Evolutionary conservation across 2,329 filamentous ascomycete genomes (phyloP).

Genomic region (Pseudonectria buxi): DNA sequence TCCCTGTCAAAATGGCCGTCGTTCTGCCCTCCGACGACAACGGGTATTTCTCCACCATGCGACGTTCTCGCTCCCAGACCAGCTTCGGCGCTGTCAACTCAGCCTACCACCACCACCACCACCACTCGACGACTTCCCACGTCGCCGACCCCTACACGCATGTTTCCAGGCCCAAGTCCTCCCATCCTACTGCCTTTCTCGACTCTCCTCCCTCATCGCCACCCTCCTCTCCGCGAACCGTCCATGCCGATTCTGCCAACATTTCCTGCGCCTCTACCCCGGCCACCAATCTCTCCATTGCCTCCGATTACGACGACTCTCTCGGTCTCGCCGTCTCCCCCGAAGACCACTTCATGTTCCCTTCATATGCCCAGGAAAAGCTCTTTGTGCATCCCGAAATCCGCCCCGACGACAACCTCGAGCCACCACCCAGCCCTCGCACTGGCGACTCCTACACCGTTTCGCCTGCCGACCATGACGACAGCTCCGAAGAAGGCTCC

Average conservation of each 20-base stretch:
- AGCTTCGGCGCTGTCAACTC: slow-evolving; percentile 43
- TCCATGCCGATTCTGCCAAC: slow-evolving; percentile 46
- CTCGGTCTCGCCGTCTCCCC: slow-evolving; percentile 37
- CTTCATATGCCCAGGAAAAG: slow-evolving; percentile 39
- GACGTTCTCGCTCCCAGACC: slow-evolving; percentile 54
- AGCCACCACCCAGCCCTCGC: slow-evolving; percentile 44
- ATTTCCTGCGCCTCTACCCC: slow-evolving; percentile 57
- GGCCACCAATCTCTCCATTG: slow-evolving; percentile 55
- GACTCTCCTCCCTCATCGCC: slow-evolving; percentile 46
- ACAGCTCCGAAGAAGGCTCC: slow-evolving; percentile 35
- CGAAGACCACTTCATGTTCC: slow-evolving; percentile 42
- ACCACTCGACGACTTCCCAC: slow-evolving; percentile 40
- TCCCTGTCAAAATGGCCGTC: slow-evolving; percentile 43
- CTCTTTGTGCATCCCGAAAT: slow-evolving; percentile 33
- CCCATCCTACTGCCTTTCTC: too few species aligned
- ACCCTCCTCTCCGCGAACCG: slow-evolving; percentile 49
- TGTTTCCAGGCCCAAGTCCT: slow-evolving; percentile 34
- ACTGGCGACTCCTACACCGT: slow-evolving; percentile 43
- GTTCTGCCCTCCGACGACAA: slow-evolving; percentile 52
- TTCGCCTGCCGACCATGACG: slow-evolving; percentile 46
- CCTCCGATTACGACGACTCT: slow-evolving; percentile 47
- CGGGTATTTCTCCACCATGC: slow-evolving; percentile 49
- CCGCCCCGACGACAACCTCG: slow-evolving; percentile 33
- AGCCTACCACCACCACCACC: slow-evolving; percentile 35
- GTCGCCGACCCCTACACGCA: slow-evolving; percentile 41